A percentile compares a stretch with the other conserved stretches of the same genome.
phyloP scores from a whole-genome alignment of 2,329 filamentous ascomycete species.

The Aureobasidium sp. region DNA sequence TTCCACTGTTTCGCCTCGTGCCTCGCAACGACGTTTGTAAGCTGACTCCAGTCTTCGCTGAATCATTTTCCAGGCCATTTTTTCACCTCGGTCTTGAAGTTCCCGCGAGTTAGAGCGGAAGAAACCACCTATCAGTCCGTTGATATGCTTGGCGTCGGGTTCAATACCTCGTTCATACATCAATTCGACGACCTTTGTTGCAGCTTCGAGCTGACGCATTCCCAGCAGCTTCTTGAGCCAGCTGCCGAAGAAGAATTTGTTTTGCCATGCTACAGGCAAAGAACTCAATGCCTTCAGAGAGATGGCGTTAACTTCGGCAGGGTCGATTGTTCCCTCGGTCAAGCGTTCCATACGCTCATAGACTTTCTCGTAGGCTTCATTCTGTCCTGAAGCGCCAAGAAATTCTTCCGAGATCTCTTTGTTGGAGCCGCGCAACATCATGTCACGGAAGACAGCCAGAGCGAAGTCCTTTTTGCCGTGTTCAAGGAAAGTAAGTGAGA shows the following conservation, averaged over 20 bases:
- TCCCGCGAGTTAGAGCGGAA: conserved; percentile 51
- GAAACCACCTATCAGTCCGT: conserved; percentile 75
- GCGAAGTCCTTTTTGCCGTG: conserved; percentile 60
- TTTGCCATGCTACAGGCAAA: conserved; percentile 50
- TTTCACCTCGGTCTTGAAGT: conserved; percentile 53
- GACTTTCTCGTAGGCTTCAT: conserved; percentile 33
- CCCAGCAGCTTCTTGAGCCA: conserved; percentile 83
- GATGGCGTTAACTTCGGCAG: conserved; percentile 41
- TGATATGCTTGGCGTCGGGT: conserved; percentile 68
- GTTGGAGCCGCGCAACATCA: conserved; percentile 57
- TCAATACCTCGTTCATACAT: conserved; percentile 64
- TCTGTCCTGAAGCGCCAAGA: conserved; percentile 36
- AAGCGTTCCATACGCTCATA: conserved; percentile 20
- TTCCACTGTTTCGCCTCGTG: background rate
- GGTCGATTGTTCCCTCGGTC: conserved; percentile 12
- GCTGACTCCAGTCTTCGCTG: conserved; percentile 59
- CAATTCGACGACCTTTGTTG: conserved; percentile 63
- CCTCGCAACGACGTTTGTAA: conserved; percentile 30
- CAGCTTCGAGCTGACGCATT: conserved; percentile 53
- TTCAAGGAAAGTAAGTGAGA: conserved; percentile 64
- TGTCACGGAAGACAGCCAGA: conserved; percentile 74
- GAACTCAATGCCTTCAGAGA: conserved; percentile 44
- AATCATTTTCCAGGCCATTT: conserved; percentile 71
- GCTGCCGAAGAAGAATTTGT: conserved; percentile 78
- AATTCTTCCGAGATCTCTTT: conserved; percentile 17